Conservation (phyloP, 331 rosid species). For the Phaseolus coccineus region DNA sequence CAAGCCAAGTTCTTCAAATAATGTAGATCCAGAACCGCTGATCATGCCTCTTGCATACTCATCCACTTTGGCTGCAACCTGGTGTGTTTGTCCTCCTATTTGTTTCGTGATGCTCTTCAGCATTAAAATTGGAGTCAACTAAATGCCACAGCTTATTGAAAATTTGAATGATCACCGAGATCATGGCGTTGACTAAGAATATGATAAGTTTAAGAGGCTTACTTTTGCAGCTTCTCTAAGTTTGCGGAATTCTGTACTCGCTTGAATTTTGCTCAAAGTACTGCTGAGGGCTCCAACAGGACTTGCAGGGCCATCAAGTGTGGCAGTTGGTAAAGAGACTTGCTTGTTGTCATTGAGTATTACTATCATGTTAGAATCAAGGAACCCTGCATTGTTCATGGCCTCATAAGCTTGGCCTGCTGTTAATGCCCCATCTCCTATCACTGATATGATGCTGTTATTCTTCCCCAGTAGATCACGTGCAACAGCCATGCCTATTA, state of each 20-base stretch:
- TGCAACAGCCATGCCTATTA: constrained; percentile 90
- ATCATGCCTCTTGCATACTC: constrained; percentile 86
- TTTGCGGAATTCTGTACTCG: constrained; percentile 74
- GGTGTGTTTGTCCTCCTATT: constrained; percentile 74
- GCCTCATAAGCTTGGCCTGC: constrained; percentile 99
- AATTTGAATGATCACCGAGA: neutral
- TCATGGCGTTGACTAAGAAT: neutral
- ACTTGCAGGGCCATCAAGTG: constrained; percentile 88
- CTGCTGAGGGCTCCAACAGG: constrained; percentile 86
- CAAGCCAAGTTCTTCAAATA: constrained; percentile 91
- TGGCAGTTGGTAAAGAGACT: constrained; percentile 92
- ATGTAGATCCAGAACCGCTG: constrained; percentile 72
- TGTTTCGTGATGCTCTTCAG: constrained; percentile 69
- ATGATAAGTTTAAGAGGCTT: constrained; percentile 37
- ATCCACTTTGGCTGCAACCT: constrained; percentile 91
- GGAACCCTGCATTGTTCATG: constrained; percentile 86
- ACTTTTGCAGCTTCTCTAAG: constrained; percentile 91
- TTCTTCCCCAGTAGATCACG: constrained; percentile 81
- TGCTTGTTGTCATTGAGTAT: constrained; percentile 83
- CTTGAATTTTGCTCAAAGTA: constrained; percentile 76
- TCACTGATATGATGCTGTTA: constrained; percentile 78
- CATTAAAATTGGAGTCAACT: constrained; percentile 31
- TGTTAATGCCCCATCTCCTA: constrained; percentile 93
- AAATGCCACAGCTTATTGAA: neutral
- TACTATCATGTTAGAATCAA: constrained; percentile 78